Evolutionary conservation across 2,329 filamentous ascomycete species (phyloP), one percentile per base, ranked within the genome.

Genomic region (Eutypella sp.): DNA sequence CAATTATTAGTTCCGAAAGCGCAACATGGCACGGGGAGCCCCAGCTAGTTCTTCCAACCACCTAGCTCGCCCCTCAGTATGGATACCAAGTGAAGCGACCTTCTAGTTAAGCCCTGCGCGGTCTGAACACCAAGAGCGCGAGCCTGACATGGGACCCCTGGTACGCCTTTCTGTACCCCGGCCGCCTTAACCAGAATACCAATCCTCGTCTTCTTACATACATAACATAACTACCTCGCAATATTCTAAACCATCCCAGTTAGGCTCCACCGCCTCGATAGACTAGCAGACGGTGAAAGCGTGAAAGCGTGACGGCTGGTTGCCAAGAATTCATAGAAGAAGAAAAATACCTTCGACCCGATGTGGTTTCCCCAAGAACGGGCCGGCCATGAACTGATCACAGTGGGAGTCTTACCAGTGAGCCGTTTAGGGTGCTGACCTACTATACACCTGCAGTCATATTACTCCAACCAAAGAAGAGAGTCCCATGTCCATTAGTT

Each of bases 61-160:
- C 19, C 36, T 15, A 13, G 18, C 34, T 37, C 3, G 46, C 49
- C 51, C 51, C 47, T n/a, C 57, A 42, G 45, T 57, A 57, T 51
- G 51, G 51, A 48, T 53, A 53, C 55, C 53, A 59, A 60, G 23
- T 40, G 40, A 46, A 46, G 29, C 34, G 36, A 46, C 47, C 49
- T 55, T 52, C n/a, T n/a, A n/a, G n/a, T n/a, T 57, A 59, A 60
- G 58, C 60, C 60, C 58, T 63, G 60, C 53, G n/a, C 56, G 44
- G 54, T 54, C 36, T 49, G 51, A 60, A 57, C 47, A 57, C 54
- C 58, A 55, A 56, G 54, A 33, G 16, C 6, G 42, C 47, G 50
- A 56, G 49, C 50, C 49, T 50, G 53, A 57, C 56, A 59, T 54
- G 57, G 59, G 47, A 40, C 51, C 60, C 58, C 50, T 56, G 57